These are phyloP conservation scores for Aphanomyces astaci DNA, from an alignment of 352 stramenopile species.

Conservation along the genomic window DNA sequence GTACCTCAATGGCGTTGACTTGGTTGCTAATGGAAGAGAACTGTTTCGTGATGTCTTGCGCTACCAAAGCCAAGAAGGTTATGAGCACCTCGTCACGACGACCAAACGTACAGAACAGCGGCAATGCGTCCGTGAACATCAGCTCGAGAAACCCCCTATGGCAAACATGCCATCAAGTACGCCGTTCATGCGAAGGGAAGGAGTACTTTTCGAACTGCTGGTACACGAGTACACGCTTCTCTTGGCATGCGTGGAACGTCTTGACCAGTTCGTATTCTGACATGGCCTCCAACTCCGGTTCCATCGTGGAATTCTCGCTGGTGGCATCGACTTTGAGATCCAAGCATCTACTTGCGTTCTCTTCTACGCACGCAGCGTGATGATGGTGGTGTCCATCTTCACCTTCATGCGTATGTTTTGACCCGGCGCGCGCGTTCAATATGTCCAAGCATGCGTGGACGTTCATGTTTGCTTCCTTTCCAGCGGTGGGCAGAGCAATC, in stretches of 20 bases:
- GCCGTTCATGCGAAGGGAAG: neutral
- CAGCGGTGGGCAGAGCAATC: neutral
- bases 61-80: slow-evolving; percentile 27
- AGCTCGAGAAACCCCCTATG: slow-evolving; percentile 53
- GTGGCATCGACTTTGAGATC: slow-evolving; percentile 14
- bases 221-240: slow-evolving; percentile 64
- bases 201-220: slow-evolving; percentile 44
- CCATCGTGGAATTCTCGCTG: neutral
- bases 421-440: slow-evolving; percentile 45
- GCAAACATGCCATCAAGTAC: neutral
- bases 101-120: slow-evolving; percentile 45
- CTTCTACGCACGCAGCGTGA: slow-evolving; percentile 10
- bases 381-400: slow-evolving; percentile 13
- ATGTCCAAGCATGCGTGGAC: slow-evolving; percentile 58
- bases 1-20: slow-evolving; percentile 62
- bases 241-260: slow-evolving; percentile 48
- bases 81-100: neutral
- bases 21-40: slow-evolving; percentile 60
- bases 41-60: slow-evolving; percentile 43
- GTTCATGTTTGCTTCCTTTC: slow-evolving; percentile 38
- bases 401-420: slow-evolving; percentile 43
- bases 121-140: slow-evolving; percentile 55
- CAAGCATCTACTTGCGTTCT: slow-evolving; percentile 23
- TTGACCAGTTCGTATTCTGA: slow-evolving; percentile 27
- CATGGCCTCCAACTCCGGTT: neutral